Base-by-base conservation (phyloP, 169 alveolate species). In the Babesia divergens region DNA sequence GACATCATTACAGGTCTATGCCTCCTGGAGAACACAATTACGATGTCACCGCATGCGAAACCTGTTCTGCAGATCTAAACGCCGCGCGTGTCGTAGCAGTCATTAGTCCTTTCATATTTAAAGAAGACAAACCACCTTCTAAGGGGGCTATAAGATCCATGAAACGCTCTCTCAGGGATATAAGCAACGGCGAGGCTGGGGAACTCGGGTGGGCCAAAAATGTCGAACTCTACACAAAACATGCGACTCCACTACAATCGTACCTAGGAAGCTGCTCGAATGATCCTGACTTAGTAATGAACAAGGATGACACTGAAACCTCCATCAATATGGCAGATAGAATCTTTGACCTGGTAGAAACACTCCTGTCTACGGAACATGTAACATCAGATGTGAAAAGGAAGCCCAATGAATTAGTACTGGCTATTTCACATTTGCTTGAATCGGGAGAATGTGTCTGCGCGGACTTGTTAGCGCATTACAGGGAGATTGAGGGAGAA, bases 61-160 rank as follows among this genome's bases (percentile, higher is more conserved):
- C 28, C 3, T 62, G 72, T 35, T 20, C 56, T 18, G 34, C 13
- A 5, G 59, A 28, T 0, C 46, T 35, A 4, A 16, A 29, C 2
- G 16, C 56, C n/a, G 37, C 59, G 11, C 34, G 49, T 2, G 59
- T 62, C 11, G 59, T 62, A 0, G 72, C 72, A 14, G 46, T 62
- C 32, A 62, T 62, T 8, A 62, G 72, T 24, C 72, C 72, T 1
- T 62, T 62, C 53, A 35, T 47, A 11, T 16, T 46, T 3, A 62
- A 44, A 18, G 38, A 3, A 3, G 49, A 1, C 4, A 29, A 6
- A 8, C n/a, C 7, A 34, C 28, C 6, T 1, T n/a, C 26, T 16
- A 62, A 62, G 40, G 29, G 49, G 38, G 43, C 72, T 6, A 43
- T 47, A 18, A 28, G 50, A 5, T 62, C 72, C 24, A 13, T 40